These are phyloP conservation scores for Populus euphratica DNA, from an alignment of 345 rosid genomes.

Conservation along the genomic window DNA sequence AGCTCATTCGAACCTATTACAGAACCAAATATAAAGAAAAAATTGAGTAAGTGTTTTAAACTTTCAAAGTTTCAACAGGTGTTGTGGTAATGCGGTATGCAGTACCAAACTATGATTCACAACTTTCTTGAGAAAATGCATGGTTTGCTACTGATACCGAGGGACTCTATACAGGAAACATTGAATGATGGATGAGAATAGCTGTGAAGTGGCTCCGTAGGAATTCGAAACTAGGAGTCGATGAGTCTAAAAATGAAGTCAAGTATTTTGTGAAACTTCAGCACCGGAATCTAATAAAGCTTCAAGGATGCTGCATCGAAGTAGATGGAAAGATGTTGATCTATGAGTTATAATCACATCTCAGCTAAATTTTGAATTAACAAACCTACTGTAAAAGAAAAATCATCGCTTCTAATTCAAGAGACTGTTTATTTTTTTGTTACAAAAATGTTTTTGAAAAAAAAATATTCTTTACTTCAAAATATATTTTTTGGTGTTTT, in stretches of 20 bases:
- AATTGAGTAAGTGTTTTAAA: neutral
- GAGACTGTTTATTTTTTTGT: no score
- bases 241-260: constrained; percentile 8
- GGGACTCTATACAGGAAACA: neutral
- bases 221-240: neutral
- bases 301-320: constrained; percentile 12
- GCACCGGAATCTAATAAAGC: constrained; percentile 8
- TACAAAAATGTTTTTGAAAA: no score
- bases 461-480: no score
- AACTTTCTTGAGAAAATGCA: neutral
- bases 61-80: no score
- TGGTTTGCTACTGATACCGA: neutral
- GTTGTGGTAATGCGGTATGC: no score
- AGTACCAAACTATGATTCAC: neutral
- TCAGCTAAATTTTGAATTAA: no score
- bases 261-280: constrained; percentile 1
- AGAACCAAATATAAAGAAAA: neutral
- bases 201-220: constrained; percentile 4
- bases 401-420: no score
- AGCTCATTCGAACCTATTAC: no score
- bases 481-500: no score
- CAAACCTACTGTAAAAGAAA: no score
- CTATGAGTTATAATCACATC: no score
- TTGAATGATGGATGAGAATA: constrained; percentile 3
- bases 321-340: no score